phyloP scores from a whole-genome alignment of 441 rosid genomes.

The Mallotus japonicus region DNA sequence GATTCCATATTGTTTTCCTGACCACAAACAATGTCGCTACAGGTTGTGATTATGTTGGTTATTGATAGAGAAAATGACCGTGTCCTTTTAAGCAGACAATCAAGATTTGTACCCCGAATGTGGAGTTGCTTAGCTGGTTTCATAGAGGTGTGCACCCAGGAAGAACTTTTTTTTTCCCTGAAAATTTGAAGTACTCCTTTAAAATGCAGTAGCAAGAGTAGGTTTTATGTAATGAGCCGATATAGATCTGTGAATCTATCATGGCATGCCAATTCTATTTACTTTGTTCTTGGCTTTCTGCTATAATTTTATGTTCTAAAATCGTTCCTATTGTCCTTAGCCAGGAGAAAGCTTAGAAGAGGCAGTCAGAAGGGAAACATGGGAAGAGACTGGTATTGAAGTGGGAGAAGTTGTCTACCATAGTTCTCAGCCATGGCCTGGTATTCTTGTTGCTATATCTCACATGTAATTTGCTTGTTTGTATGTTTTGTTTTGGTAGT shows the following conservation, averaged over 20 bases:
- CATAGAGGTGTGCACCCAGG: constrained; percentile 58
- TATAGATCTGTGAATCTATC: neutral
- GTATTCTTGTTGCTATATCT: constrained; percentile 31
- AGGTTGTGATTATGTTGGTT: constrained; percentile 96
- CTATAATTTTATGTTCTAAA: constrained; percentile 11
- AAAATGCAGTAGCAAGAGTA: neutral
- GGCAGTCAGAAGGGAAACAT: constrained; percentile 93
- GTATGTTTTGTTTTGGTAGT: neutral
- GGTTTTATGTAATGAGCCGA: neutral
- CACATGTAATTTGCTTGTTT: neutral
- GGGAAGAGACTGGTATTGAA: constrained; percentile 93
- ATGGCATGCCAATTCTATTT: neutral
- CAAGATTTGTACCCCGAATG: constrained; percentile 79
- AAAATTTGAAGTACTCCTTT: neutral
- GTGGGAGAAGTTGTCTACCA: constrained; percentile 89
- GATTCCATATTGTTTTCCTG: constrained; percentile 6
- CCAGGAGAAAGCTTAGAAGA: constrained; percentile 99
- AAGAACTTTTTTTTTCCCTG: neutral
- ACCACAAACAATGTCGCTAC: constrained; percentile 14
- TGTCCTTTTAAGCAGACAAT: constrained; percentile 72
- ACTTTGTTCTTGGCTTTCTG: neutral
- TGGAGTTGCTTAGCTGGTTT: constrained; percentile 99
- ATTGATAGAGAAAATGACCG: constrained; percentile 80
- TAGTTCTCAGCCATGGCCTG: constrained; percentile 99
- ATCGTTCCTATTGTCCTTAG: constrained; percentile 39